A percentile compares a stretch with the other conserved stretches of the same genome.
These are phyloP conservation scores for Aleurites moluccanus DNA, from an alignment of 441 rosid genomes.

Conservation along the genomic window DNA sequence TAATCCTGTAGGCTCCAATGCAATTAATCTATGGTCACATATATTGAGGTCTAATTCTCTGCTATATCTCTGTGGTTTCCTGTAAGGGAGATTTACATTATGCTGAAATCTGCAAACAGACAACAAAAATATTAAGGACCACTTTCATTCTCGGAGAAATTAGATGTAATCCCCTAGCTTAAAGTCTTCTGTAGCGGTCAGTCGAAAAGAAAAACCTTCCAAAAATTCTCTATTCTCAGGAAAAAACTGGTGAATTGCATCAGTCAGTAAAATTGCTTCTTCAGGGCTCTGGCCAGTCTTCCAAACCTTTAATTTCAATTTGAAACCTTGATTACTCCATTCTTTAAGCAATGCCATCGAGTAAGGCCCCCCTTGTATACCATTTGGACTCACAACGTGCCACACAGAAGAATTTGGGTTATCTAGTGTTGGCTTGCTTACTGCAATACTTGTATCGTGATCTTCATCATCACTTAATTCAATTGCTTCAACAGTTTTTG, in stretches of 20 bases:
- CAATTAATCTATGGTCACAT: neutral
- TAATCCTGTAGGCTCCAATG: too few species aligned
- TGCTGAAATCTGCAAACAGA: neutral
- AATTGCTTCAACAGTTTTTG: constrained; percentile 7
- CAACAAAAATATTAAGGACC: too few species aligned
- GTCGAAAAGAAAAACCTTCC: neutral
- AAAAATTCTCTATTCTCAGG: neutral
- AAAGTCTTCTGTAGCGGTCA: neutral
- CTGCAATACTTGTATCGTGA: neutral
- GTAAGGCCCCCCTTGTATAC: constrained; percentile 28
- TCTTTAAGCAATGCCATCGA: constrained; percentile 29
- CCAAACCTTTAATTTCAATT: constrained; percentile 23
- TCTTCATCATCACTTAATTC: constrained; percentile 33
- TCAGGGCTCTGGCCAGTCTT: constrained; percentile 30
- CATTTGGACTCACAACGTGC: constrained; percentile 22
- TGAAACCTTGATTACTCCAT: constrained; percentile 21
- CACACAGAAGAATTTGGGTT: constrained; percentile 11
- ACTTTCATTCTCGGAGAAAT: neutral
- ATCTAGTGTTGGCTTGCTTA: constrained; percentile 4
- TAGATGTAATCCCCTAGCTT: neutral
- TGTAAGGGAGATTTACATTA: neutral
- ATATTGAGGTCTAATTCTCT: neutral
- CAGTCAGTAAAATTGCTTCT: constrained; percentile 22
- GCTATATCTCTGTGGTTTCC: neutral
- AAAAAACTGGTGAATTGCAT: constrained; percentile 7